A percentile compares a stretch with the other conserved stretches of the same genome.
Evolutionary conservation across 1,284 basidiomycete genomes (phyloP).

Genomic region (Amylostereum areolatum): DNA sequence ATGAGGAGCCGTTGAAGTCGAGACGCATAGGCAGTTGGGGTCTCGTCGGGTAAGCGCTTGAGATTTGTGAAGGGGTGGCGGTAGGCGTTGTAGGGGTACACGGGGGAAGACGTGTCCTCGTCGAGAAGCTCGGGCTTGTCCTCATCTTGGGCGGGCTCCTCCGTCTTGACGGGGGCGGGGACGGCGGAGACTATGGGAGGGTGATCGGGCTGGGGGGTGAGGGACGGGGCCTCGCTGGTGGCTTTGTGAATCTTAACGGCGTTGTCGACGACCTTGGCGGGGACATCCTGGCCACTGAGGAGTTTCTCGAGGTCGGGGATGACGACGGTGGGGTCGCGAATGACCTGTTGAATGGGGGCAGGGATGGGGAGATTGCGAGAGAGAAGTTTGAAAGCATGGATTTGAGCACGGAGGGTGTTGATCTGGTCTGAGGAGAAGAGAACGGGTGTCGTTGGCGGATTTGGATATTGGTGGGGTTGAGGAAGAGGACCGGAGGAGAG

Average conservation of each 20-base stretch:
- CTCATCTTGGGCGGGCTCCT: constrained; percentile 21
- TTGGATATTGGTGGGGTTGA: constrained; percentile 21
- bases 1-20: constrained; percentile 79
- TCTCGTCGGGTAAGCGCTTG: constrained; percentile 53
- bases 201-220: not conserved
- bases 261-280: constrained; percentile 65
- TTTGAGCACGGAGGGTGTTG: constrained; percentile 80
- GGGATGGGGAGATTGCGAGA: constrained; percentile 78
- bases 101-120: constrained; percentile 73
- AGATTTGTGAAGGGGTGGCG: constrained; percentile 80
- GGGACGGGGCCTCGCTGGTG: constrained; percentile 23
- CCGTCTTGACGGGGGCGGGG: constrained; percentile 18
- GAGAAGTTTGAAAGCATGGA: constrained; percentile 86
- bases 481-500: constrained; percentile 25
- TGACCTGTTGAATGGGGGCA: constrained; percentile 72
- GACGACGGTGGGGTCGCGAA: constrained; percentile 56
- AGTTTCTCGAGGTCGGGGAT: constrained; percentile 61
- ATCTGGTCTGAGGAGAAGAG: constrained; percentile 85
- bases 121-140: constrained; percentile 69
- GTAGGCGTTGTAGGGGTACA: constrained; percentile 97
- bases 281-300: constrained; percentile 52
- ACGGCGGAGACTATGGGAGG: no score
- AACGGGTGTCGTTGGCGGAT: constrained; percentile 51
- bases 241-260: constrained; percentile 74
- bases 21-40: constrained; percentile 57